These are phyloP conservation scores for Aspergillus brasiliensis DNA, from an alignment of 2,329 filamentous ascomycete genomes.

Conservation along the genomic window DNA sequence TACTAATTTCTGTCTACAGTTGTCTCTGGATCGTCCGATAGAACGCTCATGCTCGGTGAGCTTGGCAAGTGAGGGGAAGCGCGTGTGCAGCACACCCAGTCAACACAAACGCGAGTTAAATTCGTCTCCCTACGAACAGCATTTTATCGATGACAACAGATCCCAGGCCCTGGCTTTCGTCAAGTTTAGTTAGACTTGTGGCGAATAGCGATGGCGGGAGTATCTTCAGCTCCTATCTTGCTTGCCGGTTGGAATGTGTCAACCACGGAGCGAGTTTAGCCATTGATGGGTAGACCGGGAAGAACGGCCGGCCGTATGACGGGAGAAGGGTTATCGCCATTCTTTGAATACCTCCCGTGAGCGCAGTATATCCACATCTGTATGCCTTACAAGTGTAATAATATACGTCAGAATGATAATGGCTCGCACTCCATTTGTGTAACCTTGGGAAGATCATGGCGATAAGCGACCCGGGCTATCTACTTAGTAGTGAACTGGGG, in stretches of 20 bases:
- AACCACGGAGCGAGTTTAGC: neutral
- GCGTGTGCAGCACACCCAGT: neutral
- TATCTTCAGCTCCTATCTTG: neutral
- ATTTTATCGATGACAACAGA: neutral
- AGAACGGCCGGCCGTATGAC: neutral
- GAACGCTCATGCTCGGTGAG: conserved; percentile 81
- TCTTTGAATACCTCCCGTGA: neutral
- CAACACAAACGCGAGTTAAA: neutral
- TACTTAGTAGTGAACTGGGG: neutral
- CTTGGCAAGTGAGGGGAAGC: conserved; percentile 61
- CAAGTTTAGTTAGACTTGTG: neutral
- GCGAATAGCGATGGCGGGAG: neutral
- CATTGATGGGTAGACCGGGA: neutral
- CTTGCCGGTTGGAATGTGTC: neutral
- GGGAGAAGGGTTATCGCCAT: neutral
- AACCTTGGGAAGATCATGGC: neutral
- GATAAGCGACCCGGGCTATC: neutral
- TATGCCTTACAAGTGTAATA: conserved; percentile 3
- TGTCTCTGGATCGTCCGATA: conserved; percentile 86
- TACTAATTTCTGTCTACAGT: conserved; percentile 54
- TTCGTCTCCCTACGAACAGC: neutral
- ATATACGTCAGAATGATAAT: neutral
- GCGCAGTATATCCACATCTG: neutral
- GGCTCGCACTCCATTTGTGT: neutral
- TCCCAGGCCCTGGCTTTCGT: neutral